Evolutionary conservation across 192 early-diverging fungal genomes (phyloP), one percentile per base, ranked within the genome.

Genomic region (Podila clonocystis): DNA sequence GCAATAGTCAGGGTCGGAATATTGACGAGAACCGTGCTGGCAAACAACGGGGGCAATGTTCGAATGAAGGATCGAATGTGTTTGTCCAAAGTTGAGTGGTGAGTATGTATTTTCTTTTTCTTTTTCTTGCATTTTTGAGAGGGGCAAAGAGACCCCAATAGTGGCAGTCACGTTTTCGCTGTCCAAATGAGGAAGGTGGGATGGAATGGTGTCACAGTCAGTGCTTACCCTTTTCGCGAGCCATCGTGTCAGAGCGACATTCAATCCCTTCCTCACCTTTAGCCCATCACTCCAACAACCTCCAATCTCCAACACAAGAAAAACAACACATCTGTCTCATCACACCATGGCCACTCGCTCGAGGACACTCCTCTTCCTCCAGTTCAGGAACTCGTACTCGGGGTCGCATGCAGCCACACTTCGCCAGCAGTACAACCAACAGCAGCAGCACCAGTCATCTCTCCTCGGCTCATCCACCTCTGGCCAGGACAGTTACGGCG

Each of bases 381-480:
- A 99, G 85, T 97, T 94, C 85, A 89, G 97, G 63, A 96, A 97
- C 73, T 92, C 96, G 12, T 95, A 95, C 75, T 89, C 87, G 26
- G 70, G 93, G 12, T 58, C 77, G 1, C 77, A 80, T 67, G 67
- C 77, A 9, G 70, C 70, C 38, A 52, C 70, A 0, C 31, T 80
- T 6, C 77, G 77, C n/a, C 77, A 80, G 38, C 77, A 80, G 28
- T 80, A 80, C 58, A 80, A 65, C 62, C 77, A 80, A 24, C 77
- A 68, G 22, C 71, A 50, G 87, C 94, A 74, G 49, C 74, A 76
- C 63, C 52, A 83, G 83, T 71, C 86, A 82, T 65, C 85, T 75
- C 74, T 83, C 69, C 63, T 82, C 75, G 70, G 73, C 58, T 82
- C 75, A 29, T 31, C 64, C 9, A 24, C n/a, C 24, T 24, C 52